phyloP scores from a whole-genome alignment of 768 basidiomycete species.

The Tephrocybe sp. region DNA sequence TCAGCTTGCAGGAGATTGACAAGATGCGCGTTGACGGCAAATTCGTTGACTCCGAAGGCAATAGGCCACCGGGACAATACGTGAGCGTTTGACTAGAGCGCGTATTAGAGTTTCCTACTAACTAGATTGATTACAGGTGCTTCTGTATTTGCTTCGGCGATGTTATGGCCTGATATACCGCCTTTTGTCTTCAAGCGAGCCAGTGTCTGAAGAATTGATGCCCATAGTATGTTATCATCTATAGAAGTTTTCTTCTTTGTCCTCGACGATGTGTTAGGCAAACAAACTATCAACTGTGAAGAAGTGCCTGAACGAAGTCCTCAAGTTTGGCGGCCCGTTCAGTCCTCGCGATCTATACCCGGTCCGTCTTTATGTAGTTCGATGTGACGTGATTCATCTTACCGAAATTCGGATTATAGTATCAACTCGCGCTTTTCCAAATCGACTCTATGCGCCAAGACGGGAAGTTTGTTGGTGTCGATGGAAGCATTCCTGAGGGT shows the following conservation, averaged over 20 bases:
- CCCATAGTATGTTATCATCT: slow-evolving; percentile 61
- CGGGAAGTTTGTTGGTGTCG: slow-evolving; percentile 87
- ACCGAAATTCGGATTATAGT: slow-evolving; percentile 43
- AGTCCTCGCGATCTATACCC: slow-evolving; percentile 92
- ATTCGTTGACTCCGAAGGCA: slow-evolving; percentile 93
- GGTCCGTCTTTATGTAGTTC: slow-evolving; percentile 43
- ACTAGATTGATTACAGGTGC: slow-evolving; percentile 51
- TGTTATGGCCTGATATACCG: slow-evolving; percentile 97
- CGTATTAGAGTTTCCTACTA: background rate
- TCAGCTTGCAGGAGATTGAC: slow-evolving; percentile 94
- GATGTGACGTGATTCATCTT: no score
- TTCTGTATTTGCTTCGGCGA: slow-evolving; percentile 88
- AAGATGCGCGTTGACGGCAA: slow-evolving; percentile 97
- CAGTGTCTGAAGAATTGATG: slow-evolving; percentile 98
- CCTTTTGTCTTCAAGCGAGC: slow-evolving; percentile 91
- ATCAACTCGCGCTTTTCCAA: slow-evolving; percentile 92
- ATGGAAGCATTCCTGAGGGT: slow-evolving; percentile 91
- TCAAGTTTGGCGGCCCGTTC: slow-evolving; percentile 94
- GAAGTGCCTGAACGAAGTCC: slow-evolving; percentile 94
- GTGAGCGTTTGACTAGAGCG: slow-evolving; percentile 43
- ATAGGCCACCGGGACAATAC: slow-evolving; percentile 92
- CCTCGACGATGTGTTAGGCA: slow-evolving; percentile 49
- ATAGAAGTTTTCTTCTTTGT: background rate
- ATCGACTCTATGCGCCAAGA: slow-evolving; percentile 93
- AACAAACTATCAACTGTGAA: slow-evolving; percentile 97